Percentiles rank a stretch among this genome's conserved stretches.
These are phyloP conservation scores for Leishmania martiniquensis DNA, from an alignment of 208 protist species.

Conservation along the genomic window DNA sequence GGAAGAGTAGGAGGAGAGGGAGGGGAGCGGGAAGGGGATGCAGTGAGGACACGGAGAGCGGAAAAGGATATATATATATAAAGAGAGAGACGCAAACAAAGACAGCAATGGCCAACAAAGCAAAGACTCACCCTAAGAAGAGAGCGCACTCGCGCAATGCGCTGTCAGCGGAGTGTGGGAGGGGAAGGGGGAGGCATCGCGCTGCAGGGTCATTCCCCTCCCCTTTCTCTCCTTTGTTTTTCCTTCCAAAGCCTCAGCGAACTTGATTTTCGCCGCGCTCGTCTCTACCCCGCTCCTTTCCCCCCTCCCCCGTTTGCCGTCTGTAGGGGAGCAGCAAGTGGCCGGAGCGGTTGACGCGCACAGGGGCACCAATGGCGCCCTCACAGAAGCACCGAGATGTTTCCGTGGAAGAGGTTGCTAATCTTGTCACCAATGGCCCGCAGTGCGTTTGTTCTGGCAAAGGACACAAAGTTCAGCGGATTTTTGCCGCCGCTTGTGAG, in stretches of 20 bases:
- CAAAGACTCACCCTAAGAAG: neutral
- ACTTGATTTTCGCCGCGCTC: neutral
- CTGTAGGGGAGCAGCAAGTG: neutral
- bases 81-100: neutral
- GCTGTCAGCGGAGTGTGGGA: no score
- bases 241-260: no score
- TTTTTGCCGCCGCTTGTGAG: constrained; percentile 73
- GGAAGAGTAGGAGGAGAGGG: neutral
- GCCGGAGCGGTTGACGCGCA: neutral
- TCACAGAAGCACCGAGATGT: constrained; percentile 5
- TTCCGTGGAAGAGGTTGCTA: constrained; percentile 24
- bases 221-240: neutral
- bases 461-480: constrained; percentile 69
- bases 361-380: neutral
- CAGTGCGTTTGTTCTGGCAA: constrained; percentile 38
- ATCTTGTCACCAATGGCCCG: constrained; percentile 30
- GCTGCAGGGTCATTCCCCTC: no score
- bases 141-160: no score
- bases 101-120: neutral
- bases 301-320: neutral
- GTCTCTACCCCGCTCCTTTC: no score
- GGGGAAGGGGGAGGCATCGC: neutral
- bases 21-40: neutral
- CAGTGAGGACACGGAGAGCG: neutral
- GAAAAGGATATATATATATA: no score